Conservation (phyloP, 2,329 filamentous ascomycete species). For the Cladophialophora exuberans region DNA sequence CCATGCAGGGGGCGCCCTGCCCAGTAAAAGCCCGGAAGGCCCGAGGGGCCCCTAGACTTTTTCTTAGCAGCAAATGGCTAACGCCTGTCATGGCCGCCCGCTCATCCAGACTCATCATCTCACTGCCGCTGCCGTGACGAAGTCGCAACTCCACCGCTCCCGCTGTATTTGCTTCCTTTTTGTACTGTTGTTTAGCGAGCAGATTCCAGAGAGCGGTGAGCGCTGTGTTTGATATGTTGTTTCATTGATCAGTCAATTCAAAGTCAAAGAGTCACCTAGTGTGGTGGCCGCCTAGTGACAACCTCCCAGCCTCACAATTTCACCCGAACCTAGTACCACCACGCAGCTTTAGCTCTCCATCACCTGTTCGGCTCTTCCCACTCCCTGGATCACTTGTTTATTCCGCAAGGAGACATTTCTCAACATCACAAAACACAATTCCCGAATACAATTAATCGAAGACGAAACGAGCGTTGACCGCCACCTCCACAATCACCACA, state of each 20-base stretch:
- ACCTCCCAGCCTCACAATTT: conserved; percentile 29
- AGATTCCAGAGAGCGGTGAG: not conserved
- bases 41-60: no score
- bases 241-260: not conserved
- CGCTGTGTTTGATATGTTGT: conserved; percentile 1
- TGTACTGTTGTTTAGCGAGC: conserved; percentile 8
- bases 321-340: not conserved
- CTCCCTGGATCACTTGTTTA: not conserved
- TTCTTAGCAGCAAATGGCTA: not conserved
- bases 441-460: no score
- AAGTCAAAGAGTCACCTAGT: not conserved
- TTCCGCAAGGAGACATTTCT: no score
- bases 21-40: no score
- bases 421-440: no score
- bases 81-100: not conserved
- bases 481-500: not conserved
- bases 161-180: conserved; percentile 12
- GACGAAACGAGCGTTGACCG: no score
- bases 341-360: conserved; percentile 1
- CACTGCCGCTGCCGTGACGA: conserved; percentile 4
- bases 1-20: no score
- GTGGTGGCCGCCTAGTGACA: not conserved
- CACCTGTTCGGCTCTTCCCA: conserved; percentile 10
- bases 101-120: conserved; percentile 10
- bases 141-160: conserved; percentile 12